Evolutionary conservation across 305 asterid species (phyloP), one percentile per base, ranked within the genome.

Genomic region (Ajuga reptans): DNA sequence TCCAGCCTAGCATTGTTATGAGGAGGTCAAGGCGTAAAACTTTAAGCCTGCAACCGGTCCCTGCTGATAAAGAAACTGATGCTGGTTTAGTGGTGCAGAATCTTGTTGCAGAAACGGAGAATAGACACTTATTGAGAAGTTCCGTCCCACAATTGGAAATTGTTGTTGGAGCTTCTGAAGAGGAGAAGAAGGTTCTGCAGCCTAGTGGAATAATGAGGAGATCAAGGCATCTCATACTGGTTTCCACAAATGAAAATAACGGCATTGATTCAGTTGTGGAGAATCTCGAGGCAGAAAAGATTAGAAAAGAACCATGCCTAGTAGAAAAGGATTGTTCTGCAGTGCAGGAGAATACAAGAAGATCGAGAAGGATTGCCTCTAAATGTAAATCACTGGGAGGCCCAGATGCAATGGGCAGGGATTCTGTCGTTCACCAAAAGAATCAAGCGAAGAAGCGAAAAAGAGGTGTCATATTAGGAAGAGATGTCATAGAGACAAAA

Each of bases 301-400:
- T 17, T 12, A 7, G n/a, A n/a, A 64, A 59, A 55, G 62, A 71
- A 58, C 69, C 75, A 8, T 54, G 59, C 73, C 52, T 37, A 14
- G 54, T 51, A 14, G 68, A 64, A 71, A 54, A 62, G 49, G 72
- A 52, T 47, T 50, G 33, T 43, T 61, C 72, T 39, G 62, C 33
- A 33, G 45, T 16, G 34, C 63, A 50, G 57, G 72, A 58, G 68
- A 73, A 74, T 51, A 59, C 66, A 34, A 73, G 80, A 75, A 55
- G 76, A 75, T 68, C 86, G 57, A 72, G 80, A 73, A 68, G 78
- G 81, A 75, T 56, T 18, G 73, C 78, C 66, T 63, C 75, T 42
- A 27, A 68, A 6, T 15, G 50, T 36, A 54, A 58, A 60, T 68
- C 81, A 50, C 17, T 33, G 2, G 67, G 63, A 67, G 16, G 11